phyloP scores from a whole-genome alignment of 179 eudicot species.

The Silene vulgaris region DNA sequence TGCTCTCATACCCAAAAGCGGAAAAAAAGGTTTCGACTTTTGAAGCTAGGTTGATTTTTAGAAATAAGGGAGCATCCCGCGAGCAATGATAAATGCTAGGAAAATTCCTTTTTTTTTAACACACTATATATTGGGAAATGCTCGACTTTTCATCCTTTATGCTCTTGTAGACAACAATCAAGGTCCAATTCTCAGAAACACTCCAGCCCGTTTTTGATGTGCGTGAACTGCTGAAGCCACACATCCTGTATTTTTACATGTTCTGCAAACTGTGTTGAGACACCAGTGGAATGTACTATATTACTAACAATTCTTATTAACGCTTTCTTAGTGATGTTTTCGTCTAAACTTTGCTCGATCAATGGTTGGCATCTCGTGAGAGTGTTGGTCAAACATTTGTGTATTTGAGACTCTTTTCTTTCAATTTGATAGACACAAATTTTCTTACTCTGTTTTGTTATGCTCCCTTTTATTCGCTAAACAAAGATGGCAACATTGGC shows the following conservation, averaged over 20 bases:
- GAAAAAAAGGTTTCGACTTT: background rate
- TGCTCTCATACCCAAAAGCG: background rate
- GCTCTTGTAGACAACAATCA: background rate
- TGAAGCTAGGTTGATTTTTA: background rate
- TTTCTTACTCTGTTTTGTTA: background rate
- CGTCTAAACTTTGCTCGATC: background rate
- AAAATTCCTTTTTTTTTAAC: background rate
- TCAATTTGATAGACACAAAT: background rate
- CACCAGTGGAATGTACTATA: background rate
- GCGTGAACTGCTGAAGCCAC: background rate
- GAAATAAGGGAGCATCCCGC: background rate
- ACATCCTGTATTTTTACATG: background rate
- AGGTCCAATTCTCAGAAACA: background rate
- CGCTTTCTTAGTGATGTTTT: background rate
- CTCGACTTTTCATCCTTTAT: background rate
- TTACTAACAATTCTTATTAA: background rate
- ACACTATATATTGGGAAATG: background rate
- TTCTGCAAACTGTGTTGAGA: background rate
- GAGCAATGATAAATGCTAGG: background rate
- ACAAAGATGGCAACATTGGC: background rate
- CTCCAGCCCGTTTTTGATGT: background rate
- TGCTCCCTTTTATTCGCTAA: background rate
- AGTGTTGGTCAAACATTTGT: background rate
- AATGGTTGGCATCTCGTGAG: background rate
- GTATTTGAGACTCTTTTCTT: background rate